A percentile compares a stretch with the other conserved stretches of the same genome.
phyloP scores from a whole-genome alignment of 768 basidiomycete genomes.

The Brasilioporus rufonigricans region DNA sequence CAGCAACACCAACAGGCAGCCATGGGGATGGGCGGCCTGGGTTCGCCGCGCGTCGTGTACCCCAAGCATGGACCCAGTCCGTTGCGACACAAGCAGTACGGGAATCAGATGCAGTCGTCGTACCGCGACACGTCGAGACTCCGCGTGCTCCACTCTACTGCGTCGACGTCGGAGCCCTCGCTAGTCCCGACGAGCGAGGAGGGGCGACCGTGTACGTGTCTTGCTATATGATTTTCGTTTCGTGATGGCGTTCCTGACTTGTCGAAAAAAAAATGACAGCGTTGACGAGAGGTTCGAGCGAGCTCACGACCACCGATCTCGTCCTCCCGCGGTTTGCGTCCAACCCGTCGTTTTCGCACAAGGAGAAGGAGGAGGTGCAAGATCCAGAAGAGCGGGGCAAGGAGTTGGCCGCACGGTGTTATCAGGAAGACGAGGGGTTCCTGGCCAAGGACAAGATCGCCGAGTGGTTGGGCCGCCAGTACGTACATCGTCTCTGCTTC shows the following conservation, averaged over 20 bases:
- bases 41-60: conserved; percentile 34
- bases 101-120: conserved; percentile 34
- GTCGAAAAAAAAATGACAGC: conserved; percentile 15
- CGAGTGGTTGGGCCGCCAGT: conserved; percentile 94
- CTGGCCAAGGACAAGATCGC: conserved; percentile 85
- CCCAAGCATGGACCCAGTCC: conserved; percentile 42
- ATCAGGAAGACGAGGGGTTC: conserved; percentile 84
- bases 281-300: conserved; percentile 43
- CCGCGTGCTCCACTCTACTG: conserved; percentile 64
- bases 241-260: conserved; percentile 9
- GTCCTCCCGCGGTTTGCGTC: conserved; percentile 46
- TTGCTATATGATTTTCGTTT: conserved; percentile 9
- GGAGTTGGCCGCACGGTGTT: conserved; percentile 74
- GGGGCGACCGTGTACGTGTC: conserved; percentile 47
- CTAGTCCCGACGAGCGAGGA: conserved; percentile 57
- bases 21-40: conserved; percentile 15
- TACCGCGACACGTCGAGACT: conserved; percentile 45
- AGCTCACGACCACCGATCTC: conserved; percentile 52
- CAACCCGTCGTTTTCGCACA: conserved; percentile 34
- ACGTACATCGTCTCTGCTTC: conserved; percentile 38
- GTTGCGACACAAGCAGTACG: conserved; percentile 41
- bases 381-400: conserved; percentile 66
- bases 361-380: conserved; percentile 55
- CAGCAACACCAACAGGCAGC: conserved; percentile 17
- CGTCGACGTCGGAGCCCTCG: conserved; percentile 83